A percentile compares a stretch with the other conserved stretches of the same genome.
phyloP scores from a whole-genome alignment of 225 moss, liverwort and hornwort species.

The Pseudoscleropodium purum region DNA sequence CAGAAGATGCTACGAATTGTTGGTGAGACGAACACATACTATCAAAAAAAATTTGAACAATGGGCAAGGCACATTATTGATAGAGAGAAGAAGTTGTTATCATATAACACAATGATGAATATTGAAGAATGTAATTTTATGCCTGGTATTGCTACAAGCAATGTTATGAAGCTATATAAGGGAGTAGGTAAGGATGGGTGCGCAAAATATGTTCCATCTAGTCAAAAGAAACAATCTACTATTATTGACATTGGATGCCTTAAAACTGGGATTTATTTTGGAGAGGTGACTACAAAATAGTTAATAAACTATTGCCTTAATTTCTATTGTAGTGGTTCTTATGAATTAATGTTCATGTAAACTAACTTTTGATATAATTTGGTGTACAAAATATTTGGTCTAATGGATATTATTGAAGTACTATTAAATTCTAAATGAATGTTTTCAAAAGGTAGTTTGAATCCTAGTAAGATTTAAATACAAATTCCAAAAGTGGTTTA shows the following conservation, averaged over 20 bases:
- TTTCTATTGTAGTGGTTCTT: no score
- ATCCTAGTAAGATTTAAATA: not conserved
- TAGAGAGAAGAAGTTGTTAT: conserved; percentile 41
- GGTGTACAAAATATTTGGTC: no score
- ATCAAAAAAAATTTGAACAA: conserved; percentile 38
- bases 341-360: not conserved
- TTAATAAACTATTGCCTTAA: no score
- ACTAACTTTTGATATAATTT: not conserved
- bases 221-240: not conserved
- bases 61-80: conserved; percentile 54
- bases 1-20: conserved; percentile 33
- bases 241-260: conserved; percentile 69
- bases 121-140: conserved; percentile 2
- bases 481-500: no score
- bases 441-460: not conserved
- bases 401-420: no score
- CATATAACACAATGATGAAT: conserved; percentile 9
- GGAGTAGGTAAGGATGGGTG: not conserved
- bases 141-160: conserved; percentile 14
- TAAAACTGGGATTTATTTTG: conserved; percentile 53
- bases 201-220: not conserved
- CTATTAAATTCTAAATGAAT: no score
- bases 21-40: conserved; percentile 39
- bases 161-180: conserved; percentile 22
- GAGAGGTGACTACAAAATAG: conserved; percentile 23